These are phyloP conservation scores for Cocos nucifera DNA, from an alignment of 176 grass and related monocot genomes.

Conservation along the genomic window DNA sequence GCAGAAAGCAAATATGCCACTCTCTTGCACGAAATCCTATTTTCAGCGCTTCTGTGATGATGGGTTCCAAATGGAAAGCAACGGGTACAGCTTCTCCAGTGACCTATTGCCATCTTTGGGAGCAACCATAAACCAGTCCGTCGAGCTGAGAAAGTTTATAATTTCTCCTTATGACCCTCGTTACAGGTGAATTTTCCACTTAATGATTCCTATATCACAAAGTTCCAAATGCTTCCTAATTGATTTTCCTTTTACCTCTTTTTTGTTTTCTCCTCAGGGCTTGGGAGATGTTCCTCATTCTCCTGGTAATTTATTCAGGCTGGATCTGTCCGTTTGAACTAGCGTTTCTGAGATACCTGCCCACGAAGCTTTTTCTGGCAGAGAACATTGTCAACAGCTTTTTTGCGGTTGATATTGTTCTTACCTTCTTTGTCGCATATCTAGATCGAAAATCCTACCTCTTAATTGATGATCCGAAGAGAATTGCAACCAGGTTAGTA, in stretches of 20 bases:
- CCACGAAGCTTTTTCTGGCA: constrained; percentile 33
- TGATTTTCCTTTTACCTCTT: constrained; percentile 24
- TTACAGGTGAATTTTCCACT: constrained; percentile 53
- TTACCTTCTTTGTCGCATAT: constrained; percentile 94
- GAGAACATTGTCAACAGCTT: constrained; percentile 68
- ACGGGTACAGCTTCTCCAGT: constrained; percentile 34
- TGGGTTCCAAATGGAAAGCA: constrained; percentile 26
- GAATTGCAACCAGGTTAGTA: constrained; percentile 67
- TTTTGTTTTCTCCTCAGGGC: constrained; percentile 26
- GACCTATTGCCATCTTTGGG: constrained; percentile 80
- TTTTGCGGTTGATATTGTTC: constrained; percentile 79
- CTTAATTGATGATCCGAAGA: constrained; percentile 66
- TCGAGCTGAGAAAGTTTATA: constrained; percentile 55
- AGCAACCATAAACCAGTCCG: constrained; percentile 55
- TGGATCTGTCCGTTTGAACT: constrained; percentile 80
- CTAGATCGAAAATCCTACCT: constrained; percentile 62
- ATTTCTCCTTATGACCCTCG: constrained; percentile 64
- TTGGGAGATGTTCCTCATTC: constrained; percentile 63
- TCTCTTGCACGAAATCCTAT: constrained; percentile 4
- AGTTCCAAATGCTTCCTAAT: constrained; percentile 11
- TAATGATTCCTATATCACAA: constrained; percentile 8
- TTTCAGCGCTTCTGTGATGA: neutral
- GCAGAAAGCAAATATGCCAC: constrained; percentile 2
- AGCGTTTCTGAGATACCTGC: constrained; percentile 56
- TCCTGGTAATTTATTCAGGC: constrained; percentile 75